Conservation (phyloP, 768 basidiomycete species). For the Rhodotorula graminis region DNA sequence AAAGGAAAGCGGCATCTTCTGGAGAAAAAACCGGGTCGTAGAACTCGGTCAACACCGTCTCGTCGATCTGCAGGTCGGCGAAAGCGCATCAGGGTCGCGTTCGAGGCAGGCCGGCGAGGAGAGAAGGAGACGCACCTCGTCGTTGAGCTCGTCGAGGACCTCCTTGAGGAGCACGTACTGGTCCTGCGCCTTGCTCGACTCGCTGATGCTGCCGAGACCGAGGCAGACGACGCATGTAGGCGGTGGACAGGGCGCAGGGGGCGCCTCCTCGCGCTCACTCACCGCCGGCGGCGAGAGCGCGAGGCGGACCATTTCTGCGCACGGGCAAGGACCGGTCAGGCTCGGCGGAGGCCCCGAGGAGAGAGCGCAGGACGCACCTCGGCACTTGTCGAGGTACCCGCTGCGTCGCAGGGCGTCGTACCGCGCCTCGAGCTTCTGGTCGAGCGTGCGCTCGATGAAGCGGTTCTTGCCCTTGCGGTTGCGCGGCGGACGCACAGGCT, state of each 20-base stretch:
- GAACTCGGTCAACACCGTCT: background rate
- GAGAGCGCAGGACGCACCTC: background rate
- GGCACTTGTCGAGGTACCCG: constrained; percentile 14
- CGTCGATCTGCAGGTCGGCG: background rate
- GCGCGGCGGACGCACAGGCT: constrained; percentile 9
- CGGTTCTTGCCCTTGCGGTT: constrained; percentile 23
- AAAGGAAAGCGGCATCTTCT: constrained; percentile 20
- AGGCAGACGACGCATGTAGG: constrained; percentile 29
- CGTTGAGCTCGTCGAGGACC: constrained; percentile 16
- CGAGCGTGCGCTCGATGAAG: constrained; percentile 20
- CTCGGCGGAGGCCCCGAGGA: no score
- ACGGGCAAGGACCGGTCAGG: rapidly evolving
- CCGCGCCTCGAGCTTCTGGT: constrained; percentile 15
- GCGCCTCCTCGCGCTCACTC: background rate
- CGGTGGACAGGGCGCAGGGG: background rate
- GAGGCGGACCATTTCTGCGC: constrained; percentile 10
- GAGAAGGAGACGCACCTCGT: background rate
- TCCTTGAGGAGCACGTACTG: constrained; percentile 31
- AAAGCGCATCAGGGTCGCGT: background rate
- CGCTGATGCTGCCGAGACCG: constrained; percentile 34
- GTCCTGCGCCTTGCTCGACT: constrained; percentile 34
- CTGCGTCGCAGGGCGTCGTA: background rate
- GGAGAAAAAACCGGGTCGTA: constrained; percentile 34
- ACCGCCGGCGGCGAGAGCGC: background rate
- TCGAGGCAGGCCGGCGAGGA: background rate